Base-by-base conservation (phyloP, 768 basidiomycete species). In the Kwoniella pini region DNA sequence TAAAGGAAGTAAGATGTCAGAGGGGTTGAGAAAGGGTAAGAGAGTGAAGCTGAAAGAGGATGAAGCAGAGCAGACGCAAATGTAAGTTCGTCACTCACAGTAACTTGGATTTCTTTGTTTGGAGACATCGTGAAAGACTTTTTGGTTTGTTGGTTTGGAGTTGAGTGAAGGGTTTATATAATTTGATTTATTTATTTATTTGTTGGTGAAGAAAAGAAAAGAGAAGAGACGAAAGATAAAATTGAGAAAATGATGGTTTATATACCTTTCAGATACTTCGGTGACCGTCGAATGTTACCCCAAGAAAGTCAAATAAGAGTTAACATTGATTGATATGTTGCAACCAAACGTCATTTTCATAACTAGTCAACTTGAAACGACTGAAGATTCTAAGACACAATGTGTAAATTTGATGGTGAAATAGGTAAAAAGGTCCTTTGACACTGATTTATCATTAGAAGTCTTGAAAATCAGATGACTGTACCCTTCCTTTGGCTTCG, bases 201-300 rank as follows among this genome's bases (percentile, higher is more conserved):
- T 49, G 33, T 58, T 50, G 57, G 57, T 50, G 46, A 51, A 50
- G 39, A 33, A 58, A 48, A 58, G 48, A 50, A 50, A 49, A 42
- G 54, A 58, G 30, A 58, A 43, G 48, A 58, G 44, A 58, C 19
- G 21, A 26, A 22, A 26, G 24, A 40, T 30, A 30, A 26, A 38
- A 43, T 30, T 40, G n/a, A 50, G 3, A n/a, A 33, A 22, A 11
- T 28, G 36, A 31, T 36, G 57, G 39, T 50, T 58, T 58, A 50
- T 58, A 58, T 58, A 38, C 21, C 57, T 58, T 58, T 38, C 46
- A 38, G 43, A n/a, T 50, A 50, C 21, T 12, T 50, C 33, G 33
- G 33, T 36, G 33, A 36, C 33, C 33, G 33, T 7, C 15, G 33
- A 15, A 36, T 36, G 33, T 36, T 36, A 36, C 33, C 33, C 33